Conservation (phyloP, 2,329 filamentous ascomycete species). For the Niveomyces coronatus region DNA sequence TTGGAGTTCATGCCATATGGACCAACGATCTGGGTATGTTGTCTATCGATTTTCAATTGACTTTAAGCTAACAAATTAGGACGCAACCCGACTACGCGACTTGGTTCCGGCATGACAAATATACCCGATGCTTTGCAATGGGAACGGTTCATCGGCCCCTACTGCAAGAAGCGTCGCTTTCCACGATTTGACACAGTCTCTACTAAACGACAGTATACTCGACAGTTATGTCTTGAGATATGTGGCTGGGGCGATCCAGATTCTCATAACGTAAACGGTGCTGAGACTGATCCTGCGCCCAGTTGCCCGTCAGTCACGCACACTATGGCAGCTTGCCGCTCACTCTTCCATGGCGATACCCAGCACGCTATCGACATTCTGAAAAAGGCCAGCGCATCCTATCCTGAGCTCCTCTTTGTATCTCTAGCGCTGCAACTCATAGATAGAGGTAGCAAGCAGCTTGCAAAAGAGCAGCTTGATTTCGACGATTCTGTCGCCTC, state of each 20-base stretch:
- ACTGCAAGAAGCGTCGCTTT: slow-evolving; percentile 53
- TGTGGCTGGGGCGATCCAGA: slow-evolving; percentile 59
- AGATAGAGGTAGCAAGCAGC: slow-evolving; percentile 34
- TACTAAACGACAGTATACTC: slow-evolving; percentile 57
- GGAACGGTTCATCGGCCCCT: slow-evolving; percentile 51
- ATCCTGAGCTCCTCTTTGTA: slow-evolving; percentile 57
- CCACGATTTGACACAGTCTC: slow-evolving; percentile 51
- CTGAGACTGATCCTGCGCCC: slow-evolving; percentile 29
- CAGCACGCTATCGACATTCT: slow-evolving; percentile 60
- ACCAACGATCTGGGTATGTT: slow-evolving; percentile 52
- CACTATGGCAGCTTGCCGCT: slow-evolving; percentile 67
- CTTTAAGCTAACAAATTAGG: slow-evolving; percentile 19
- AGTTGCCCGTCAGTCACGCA: slow-evolving; percentile 45
- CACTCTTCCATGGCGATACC: slow-evolving; percentile 62
- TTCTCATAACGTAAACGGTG: slow-evolving; percentile 33
- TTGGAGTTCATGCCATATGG: slow-evolving; percentile 67
- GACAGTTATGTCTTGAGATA: slow-evolving; percentile 65
- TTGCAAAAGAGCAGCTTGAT: slow-evolving; percentile 41
- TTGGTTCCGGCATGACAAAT: slow-evolving; percentile 31
- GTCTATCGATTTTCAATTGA: slow-evolving; percentile 16
- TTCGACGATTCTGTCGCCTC: slow-evolving; percentile 50
- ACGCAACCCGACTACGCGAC: slow-evolving; percentile 34
- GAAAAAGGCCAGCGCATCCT: slow-evolving; percentile 52
- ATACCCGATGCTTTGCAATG: slow-evolving; percentile 42
- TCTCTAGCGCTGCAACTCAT: slow-evolving; percentile 57